Base-by-base conservation (phyloP, 2,329 filamentous ascomycete species). In the Apiospora kogelbergensis region DNA sequence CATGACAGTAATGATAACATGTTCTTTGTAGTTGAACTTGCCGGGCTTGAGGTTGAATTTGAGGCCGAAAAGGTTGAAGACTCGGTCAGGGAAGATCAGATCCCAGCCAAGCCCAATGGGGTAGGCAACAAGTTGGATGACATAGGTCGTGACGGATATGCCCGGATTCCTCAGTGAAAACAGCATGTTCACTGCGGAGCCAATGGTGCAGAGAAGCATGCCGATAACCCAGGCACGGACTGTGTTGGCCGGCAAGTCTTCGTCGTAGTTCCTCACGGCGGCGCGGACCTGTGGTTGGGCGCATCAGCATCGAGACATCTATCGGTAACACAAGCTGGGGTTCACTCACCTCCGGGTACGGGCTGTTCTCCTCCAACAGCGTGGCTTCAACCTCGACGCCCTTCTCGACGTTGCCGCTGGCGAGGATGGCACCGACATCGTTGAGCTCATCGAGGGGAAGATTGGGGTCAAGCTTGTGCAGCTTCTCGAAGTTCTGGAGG, bases 141-240 rank as follows among this genome's bases (percentile, higher is more conserved):
- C 86, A 68, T 86, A 86, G 0, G 85, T 83, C 0, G 83, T 83
- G 66, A 89, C 86, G 17, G 78, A 71, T 68, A 88, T 84, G 68
- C 84, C 84, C 1, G 86, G 83, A 48, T 84, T 82, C 57, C 85
- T 84, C 44, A 84, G 72, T 17, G 77, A 78, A 45, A 89, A 86
- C 11, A 89, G 77, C 75, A 87, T 83, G 76, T 90, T 89, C 74
- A 88, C 79, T 1, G 81, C 85, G 0, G 87, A 87, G 37, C 88
- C 86, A 65, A 88, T 77, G 0, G 88, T 90, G 70, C 87, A 86
- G 68, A 89, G 82, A 48, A 90, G 2, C 67, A 87, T 72, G 42
- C 88, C 88, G 68, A 90, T 86, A 6, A 76, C 72, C 88, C 88
- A 90, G 46, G 87, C 86, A 24, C 88, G 88, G 69, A 90, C 81